These are phyloP conservation scores for Diplodia seriata DNA, from an alignment of 2,329 filamentous ascomycete species.

Conservation along the genomic window DNA sequence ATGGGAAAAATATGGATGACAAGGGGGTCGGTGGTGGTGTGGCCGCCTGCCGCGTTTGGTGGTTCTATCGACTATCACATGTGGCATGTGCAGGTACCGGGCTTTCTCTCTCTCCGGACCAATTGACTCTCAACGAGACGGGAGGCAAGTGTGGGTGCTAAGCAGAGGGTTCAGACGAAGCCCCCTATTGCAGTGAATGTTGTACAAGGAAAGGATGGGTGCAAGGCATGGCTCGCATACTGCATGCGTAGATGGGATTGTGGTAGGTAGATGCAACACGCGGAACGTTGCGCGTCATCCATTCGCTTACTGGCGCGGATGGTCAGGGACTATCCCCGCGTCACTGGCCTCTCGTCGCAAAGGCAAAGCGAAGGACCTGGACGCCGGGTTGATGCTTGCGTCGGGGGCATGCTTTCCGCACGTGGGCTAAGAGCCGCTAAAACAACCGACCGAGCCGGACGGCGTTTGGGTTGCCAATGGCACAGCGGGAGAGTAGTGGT, in stretches of 20 bases:
- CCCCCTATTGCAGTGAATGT: neutral
- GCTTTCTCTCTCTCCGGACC: neutral
- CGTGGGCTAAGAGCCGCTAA: neutral
- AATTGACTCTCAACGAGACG: too few relatives aligned
- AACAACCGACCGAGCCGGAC: slow-evolving; percentile 15
- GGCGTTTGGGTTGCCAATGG: neutral
- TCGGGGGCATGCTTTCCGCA: neutral
- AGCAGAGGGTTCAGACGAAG: neutral
- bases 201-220: neutral
- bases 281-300: slow-evolving; percentile 1
- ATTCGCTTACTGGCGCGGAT: neutral
- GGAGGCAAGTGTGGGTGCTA: too few relatives aligned
- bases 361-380: neutral
- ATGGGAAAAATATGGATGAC: neutral
- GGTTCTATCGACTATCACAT: neutral
- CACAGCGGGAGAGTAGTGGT: neutral
- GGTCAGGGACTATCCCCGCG: slow-evolving; percentile 6
- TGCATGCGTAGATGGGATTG: neutral
- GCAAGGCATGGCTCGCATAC: neutral
- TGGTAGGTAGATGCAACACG: neutral
- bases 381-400: slow-evolving; percentile 18
- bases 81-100: neutral
- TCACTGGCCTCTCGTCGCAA: neutral
- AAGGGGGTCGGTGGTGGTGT: neutral
- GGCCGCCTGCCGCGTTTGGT: neutral